Conservation (phyloP, 768 basidiomycete genomes). For the Imleria badia region DNA sequence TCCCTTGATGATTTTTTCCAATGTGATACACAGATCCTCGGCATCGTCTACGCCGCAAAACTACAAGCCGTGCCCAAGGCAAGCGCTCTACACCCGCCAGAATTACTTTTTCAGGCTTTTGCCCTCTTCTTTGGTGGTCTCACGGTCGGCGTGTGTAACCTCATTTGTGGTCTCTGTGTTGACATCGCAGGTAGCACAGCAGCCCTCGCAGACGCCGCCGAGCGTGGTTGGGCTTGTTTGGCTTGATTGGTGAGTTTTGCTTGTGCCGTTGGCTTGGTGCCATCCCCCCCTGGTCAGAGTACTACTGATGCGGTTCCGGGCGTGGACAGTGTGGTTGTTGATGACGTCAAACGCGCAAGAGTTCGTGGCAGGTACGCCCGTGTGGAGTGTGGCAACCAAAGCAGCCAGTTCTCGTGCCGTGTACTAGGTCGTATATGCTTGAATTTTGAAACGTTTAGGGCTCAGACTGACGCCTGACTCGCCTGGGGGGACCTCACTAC, state of each 20-base stretch:
- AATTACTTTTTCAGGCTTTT: slow-evolving; percentile 86
- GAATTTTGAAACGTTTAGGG: too few species aligned
- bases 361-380: slow-evolving; percentile 43
- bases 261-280: background rate
- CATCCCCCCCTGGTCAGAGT: background rate
- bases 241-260: slow-evolving; percentile 79
- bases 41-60: slow-evolving; percentile 93
- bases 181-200: slow-evolving; percentile 96
- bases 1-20: background rate
- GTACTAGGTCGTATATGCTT: slow-evolving; percentile 19
- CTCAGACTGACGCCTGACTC: too few species aligned
- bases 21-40: slow-evolving; percentile 66
- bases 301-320: background rate
- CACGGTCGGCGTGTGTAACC: slow-evolving; percentile 91
- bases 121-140: slow-evolving; percentile 97
- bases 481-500: too few species aligned
- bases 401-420: slow-evolving; percentile 36
- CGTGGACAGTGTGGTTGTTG: slow-evolving; percentile 66
- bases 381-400: slow-evolving; percentile 25
- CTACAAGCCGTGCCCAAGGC: slow-evolving; percentile 58
- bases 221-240: slow-evolving; percentile 91
- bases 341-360: slow-evolving; percentile 70
- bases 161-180: slow-evolving; percentile 92
- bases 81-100: slow-evolving; percentile 73
- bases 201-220: slow-evolving; percentile 92